A percentile compares a stretch with the other conserved stretches of the same genome.
Conservation (phyloP, 345 rosid species). For the Hibiscus syriacus region DNA sequence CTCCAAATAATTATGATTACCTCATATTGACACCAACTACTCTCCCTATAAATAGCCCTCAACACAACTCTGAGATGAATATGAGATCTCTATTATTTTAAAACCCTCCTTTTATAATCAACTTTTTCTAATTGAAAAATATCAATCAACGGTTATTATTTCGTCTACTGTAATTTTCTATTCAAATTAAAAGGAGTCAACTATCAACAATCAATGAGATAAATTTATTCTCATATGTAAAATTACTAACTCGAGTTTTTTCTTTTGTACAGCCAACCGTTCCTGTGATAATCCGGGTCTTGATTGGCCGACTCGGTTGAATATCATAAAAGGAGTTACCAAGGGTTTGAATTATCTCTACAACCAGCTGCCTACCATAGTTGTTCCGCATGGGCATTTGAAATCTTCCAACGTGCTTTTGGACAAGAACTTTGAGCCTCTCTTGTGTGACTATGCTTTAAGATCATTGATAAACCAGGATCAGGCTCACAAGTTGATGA, state of each 20-base stretch:
- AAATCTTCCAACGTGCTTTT: constrained; percentile 76
- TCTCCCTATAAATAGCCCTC: too few relatives aligned
- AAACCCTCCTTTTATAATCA: too few relatives aligned
- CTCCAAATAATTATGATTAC: too few relatives aligned
- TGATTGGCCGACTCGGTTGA: constrained; percentile 55
- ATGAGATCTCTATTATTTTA: too few relatives aligned
- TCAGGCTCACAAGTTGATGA: constrained; percentile 49
- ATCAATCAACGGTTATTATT: too few relatives aligned
- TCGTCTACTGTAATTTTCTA: too few relatives aligned
- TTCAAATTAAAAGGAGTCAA: too few relatives aligned
- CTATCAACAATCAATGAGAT: too few relatives aligned
- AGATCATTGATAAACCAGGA: constrained; percentile 61
- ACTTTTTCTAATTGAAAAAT: too few relatives aligned
- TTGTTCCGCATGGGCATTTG: constrained; percentile 67
- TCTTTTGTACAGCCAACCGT: constrained; percentile 40
- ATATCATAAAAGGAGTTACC: constrained; percentile 57
- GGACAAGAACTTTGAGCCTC: constrained; percentile 39
- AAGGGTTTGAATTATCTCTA: constrained; percentile 57
- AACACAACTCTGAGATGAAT: too few relatives aligned
- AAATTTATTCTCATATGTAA: too few relatives aligned
- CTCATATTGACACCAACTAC: too few relatives aligned
- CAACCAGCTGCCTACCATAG: constrained; percentile 41
- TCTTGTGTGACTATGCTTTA: constrained; percentile 50
- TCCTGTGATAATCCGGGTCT: constrained; percentile 36
- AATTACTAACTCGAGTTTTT: not conserved